Evolutionary conservation across 2,329 filamentous ascomycete species (phyloP).

Genomic region (Aspergillus puulaauensis): DNA sequence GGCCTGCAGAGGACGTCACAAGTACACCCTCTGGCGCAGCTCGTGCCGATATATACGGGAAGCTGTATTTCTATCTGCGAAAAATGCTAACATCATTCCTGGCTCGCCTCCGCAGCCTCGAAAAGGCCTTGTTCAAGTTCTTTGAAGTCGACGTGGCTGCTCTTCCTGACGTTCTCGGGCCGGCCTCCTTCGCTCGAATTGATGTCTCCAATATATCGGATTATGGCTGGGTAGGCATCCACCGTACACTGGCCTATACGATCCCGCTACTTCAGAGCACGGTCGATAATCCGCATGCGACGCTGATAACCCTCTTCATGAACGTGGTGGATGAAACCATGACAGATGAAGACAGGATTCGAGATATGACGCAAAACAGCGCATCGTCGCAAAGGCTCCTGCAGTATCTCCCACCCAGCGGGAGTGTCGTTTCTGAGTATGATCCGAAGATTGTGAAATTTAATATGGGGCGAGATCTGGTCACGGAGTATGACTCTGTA

Average conservation of each 20-base stretch:
- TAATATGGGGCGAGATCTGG: neutral
- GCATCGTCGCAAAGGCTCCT: neutral
- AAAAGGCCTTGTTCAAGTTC: slow-evolving; percentile 28
- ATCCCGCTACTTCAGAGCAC: slow-evolving; percentile 34
- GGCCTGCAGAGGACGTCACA: slow-evolving; percentile 30
- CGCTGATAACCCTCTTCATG: slow-evolving; percentile 43
- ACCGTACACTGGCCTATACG: slow-evolving; percentile 26
- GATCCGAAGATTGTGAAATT: slow-evolving; percentile 2
- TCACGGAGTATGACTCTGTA: slow-evolving; percentile 5
- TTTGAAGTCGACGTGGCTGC: slow-evolving; percentile 25
- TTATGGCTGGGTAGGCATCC: slow-evolving; percentile 30
- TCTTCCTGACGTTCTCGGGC: slow-evolving; percentile 20
- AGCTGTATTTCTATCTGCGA: slow-evolving; percentile 37
- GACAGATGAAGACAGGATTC: neutral
- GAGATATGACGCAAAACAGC: neutral
- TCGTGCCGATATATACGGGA: slow-evolving; percentile 40
- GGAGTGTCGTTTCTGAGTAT: neutral
- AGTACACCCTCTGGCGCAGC: slow-evolving; percentile 17
- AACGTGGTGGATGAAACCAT: slow-evolving; percentile 30
- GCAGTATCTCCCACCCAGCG: slow-evolving; percentile 9
- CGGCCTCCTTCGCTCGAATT: slow-evolving; percentile 35
- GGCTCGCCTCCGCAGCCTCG: slow-evolving; percentile 18
- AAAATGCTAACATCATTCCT: slow-evolving; percentile 33
- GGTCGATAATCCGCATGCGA: slow-evolving; percentile 38
- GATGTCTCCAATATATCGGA: slow-evolving; percentile 48